These are phyloP conservation scores for Lepidium sativum DNA, from an alignment of 345 rosid genomes.

Conservation along the genomic window DNA sequence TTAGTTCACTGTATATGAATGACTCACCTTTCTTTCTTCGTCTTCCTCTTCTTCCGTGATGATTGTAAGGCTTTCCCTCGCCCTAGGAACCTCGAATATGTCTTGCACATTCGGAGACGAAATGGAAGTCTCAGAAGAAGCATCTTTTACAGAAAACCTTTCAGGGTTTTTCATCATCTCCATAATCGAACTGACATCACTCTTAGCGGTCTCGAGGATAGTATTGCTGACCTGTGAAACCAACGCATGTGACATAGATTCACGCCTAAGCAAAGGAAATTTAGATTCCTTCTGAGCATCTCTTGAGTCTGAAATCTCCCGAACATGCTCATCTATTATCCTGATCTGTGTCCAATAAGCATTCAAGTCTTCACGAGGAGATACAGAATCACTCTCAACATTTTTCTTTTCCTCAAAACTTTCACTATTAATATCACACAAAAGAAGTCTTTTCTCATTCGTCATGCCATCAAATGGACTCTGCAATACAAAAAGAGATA, in stretches of 20 bases:
- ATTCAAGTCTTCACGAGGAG: conserved; percentile 35
- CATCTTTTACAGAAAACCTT: conserved; percentile 13
- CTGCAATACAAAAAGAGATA: conserved; percentile 8
- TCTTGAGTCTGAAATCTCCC: conserved; percentile 40
- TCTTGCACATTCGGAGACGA: conserved; percentile 40
- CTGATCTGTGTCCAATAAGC: conserved; percentile 54
- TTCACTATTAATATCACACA: conserved; percentile 14
- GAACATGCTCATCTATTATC: conserved; percentile 41
- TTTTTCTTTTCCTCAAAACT: conserved; percentile 30
- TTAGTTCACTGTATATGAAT: neutral
- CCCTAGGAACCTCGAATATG: conserved; percentile 56
- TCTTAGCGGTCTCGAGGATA: conserved; percentile 25
- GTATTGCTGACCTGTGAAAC: conserved; percentile 31
- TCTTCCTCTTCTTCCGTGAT: conserved; percentile 29
- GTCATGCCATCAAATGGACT: conserved; percentile 18
- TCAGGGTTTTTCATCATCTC: conserved; percentile 29
- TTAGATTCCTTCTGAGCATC: conserved; percentile 17
- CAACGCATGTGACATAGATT: conserved; percentile 31
- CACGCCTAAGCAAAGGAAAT: conserved; percentile 27
- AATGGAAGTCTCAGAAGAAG: neutral
- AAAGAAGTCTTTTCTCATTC: neutral
- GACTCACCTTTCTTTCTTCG: conserved; percentile 13
- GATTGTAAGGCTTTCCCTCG: conserved; percentile 28
- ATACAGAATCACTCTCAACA: conserved; percentile 13
- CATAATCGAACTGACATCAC: conserved; percentile 5